Base-by-base conservation (phyloP, 768 basidiomycete species). In the Pleurotus djamor region DNA sequence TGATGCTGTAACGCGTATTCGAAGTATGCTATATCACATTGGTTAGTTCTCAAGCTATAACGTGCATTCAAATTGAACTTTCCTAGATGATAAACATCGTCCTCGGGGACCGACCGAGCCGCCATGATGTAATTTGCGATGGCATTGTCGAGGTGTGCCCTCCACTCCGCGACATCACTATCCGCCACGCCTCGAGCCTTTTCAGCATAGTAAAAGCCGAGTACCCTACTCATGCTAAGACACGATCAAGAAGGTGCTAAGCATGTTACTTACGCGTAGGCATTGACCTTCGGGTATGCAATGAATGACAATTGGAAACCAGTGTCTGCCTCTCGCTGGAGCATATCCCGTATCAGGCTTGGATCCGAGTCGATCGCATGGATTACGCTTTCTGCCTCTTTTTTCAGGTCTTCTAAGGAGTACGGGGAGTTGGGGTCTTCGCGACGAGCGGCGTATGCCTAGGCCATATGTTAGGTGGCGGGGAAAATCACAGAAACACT, bases 201-300 rank as follows among this genome's bases (percentile, higher is more conserved):
- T 17, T 47, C 13, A n/a, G 45, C 45, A 47, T 47, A 17, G n/a
- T 47, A 47, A 17, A 47, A 74, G 4, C 67, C 73, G 6, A 71
- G 63, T 35, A 68, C 64, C 16, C 74, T 73, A 47, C 2, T 32
- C n/a, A 33, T n/a, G 1, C 4, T n/a, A 1, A 10, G 33, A 13
- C 21, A 28, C 21, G 2, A 1, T 28, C 2, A 28, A 28, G 21
- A 28, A 28, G 21, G 21, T 28, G 21, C 21, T 28, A 28, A 28
- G 21, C n/a, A 33, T 36, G 35, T 54, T 17, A 34, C 14, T 33
- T 16, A 5, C 13, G 0, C 78, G 74, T 68, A n/a, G 75, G 61
- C 33, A 77, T 76, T 49, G 69, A 67, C 9, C 66, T 79, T 36
- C 65, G 74, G 75, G 61, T 77, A 76, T n/a, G 61, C 49, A 68